Percentiles rank a stretch among this genome's conserved stretches.
Evolutionary conservation across 2,329 filamentous ascomycete genomes (phyloP).

Genomic region (Arthrinium puccinioides): DNA sequence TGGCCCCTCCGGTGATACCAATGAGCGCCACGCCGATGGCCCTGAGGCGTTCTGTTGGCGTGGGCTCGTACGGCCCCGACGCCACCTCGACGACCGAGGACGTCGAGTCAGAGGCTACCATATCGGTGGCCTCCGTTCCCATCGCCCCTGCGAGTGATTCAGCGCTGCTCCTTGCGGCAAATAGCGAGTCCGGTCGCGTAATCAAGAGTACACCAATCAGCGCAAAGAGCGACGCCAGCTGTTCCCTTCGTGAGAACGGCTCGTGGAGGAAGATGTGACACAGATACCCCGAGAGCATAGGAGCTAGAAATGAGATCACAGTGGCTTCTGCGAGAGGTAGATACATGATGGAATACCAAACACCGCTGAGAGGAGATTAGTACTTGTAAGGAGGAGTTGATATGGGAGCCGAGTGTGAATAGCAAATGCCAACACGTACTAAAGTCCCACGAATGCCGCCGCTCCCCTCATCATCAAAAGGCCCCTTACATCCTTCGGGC

Average conservation of each 20-base stretch:
- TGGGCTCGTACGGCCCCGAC: no score
- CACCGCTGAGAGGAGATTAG: slow-evolving; percentile 70
- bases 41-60: slow-evolving; percentile 56
- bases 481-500: slow-evolving; percentile 56
- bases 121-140: no score
- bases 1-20: slow-evolving; percentile 69
- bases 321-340: slow-evolving; percentile 81
- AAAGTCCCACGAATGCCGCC: slow-evolving; percentile 69
- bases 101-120: no score
- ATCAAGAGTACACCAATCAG: slow-evolving; percentile 78
- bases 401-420: no score
- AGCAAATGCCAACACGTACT: no score
- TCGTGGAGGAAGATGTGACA: slow-evolving; percentile 71
- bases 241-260: slow-evolving; percentile 70
- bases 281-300: slow-evolving; percentile 70
- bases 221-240: slow-evolving; percentile 68
- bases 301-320: slow-evolving; percentile 81
- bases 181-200: slow-evolving; percentile 53
- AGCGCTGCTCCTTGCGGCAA: no score
- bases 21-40: slow-evolving; percentile 68
- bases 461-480: slow-evolving; percentile 63
- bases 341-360: slow-evolving; percentile 64
- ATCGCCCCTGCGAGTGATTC: no score
- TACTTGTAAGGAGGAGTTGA: no score
- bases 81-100: no score